Conservation (phyloP, 345 rosid genomes). For the Syzygium aqueum region DNA sequence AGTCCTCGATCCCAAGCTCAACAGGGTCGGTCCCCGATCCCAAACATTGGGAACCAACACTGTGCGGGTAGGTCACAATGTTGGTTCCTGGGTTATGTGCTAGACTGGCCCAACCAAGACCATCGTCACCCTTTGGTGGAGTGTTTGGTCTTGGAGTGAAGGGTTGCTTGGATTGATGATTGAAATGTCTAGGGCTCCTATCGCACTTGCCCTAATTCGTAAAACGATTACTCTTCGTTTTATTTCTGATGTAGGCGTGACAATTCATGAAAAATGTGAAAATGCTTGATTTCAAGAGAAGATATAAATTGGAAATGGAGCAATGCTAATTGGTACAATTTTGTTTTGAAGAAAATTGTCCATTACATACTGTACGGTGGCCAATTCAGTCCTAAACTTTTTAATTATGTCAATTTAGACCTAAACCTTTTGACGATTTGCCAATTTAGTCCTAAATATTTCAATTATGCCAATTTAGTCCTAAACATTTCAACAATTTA, state of each 20-base stretch:
- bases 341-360: not conserved
- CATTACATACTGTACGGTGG: accelerated
- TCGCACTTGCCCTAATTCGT: not conserved
- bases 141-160: not conserved
- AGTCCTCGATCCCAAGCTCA: no score
- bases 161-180: not conserved
- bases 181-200: not conserved
- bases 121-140: not conserved
- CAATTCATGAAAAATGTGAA: not conserved
- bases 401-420: not conserved
- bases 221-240: not conserved
- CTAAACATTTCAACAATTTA: no score
- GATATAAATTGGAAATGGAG: not conserved
- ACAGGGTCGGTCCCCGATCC: no score
- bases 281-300: not conserved
- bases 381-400: not conserved
- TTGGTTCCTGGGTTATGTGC: no score
- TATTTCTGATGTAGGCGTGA: not conserved
- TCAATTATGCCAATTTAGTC: not conserved
- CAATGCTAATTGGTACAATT: not conserved
- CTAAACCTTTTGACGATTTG: not conserved
- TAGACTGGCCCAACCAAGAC: no score
- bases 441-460: not conserved
- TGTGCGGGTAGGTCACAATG: no score
- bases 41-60: no score